phyloP scores from a whole-genome alignment of 2,329 filamentous ascomycete species.

The Fusarium cyanostomum region DNA sequence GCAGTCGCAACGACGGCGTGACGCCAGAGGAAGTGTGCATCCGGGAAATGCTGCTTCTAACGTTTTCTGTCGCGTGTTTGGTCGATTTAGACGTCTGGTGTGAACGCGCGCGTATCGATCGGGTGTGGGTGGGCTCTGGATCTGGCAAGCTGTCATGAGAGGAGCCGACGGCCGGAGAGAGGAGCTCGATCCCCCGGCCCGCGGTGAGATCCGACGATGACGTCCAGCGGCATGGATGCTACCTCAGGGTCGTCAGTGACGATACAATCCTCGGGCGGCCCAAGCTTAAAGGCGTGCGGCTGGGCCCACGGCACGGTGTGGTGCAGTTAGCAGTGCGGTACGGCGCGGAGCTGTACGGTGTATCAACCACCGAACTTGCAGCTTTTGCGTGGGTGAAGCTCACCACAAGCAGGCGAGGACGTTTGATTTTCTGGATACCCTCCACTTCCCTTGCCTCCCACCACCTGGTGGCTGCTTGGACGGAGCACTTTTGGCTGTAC shows the following conservation, averaged over 20 bases:
- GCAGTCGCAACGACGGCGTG: constrained; percentile 12
- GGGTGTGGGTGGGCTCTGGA: constrained; percentile 35
- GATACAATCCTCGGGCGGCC: constrained; percentile 9
- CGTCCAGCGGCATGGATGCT: constrained; percentile 27
- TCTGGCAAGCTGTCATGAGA: constrained; percentile 37
- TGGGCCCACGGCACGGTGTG: constrained; percentile 29
- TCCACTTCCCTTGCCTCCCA: constrained; percentile 36
- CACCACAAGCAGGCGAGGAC: constrained; percentile 30
- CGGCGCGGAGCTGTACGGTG: constrained; percentile 15
- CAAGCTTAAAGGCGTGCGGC: constrained; percentile 14
- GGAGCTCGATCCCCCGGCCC: constrained; percentile 32
- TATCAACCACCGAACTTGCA: constrained; percentile 25
- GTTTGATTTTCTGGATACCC: constrained; percentile 35
- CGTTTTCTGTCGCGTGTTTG: constrained; percentile 20
- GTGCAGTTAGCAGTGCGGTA: constrained; percentile 10
- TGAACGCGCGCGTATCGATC: constrained; percentile 32
- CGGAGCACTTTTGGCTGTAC: constrained; percentile 22
- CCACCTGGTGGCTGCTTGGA: constrained; percentile 26
- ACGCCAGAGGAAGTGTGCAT: constrained; percentile 21
- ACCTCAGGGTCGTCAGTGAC: constrained; percentile 18
- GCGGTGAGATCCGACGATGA: constrained; percentile 35
- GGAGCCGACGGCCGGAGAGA: constrained; percentile 28
- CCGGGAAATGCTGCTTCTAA: constrained; percentile 14
- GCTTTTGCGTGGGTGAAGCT: constrained; percentile 30
- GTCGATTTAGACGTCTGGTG: constrained; percentile 29